phyloP scores from a whole-genome alignment of 257 asterid genomes.

The Nicotiana tabacum region DNA sequence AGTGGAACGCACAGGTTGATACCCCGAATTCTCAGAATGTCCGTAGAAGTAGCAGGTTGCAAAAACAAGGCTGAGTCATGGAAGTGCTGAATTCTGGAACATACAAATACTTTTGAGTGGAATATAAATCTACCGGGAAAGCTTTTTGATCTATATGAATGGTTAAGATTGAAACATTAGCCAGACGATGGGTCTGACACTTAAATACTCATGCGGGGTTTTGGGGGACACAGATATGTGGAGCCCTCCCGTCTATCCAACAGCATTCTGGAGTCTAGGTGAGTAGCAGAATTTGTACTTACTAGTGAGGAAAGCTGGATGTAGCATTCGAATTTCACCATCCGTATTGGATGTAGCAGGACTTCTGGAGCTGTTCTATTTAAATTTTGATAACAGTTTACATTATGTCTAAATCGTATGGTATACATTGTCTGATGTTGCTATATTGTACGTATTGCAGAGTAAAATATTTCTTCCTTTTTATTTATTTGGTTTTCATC shows the following conservation, averaged over 20 bases:
- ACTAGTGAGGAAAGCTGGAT: neutral
- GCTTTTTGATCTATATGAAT: neutral
- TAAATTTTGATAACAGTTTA: neutral
- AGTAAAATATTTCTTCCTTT: neutral
- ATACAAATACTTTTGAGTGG: neutral
- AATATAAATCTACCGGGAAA: neutral
- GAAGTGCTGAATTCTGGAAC: neutral
- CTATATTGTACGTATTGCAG: neutral
- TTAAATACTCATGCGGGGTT: neutral
- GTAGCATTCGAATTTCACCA: neutral
- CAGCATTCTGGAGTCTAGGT: neutral
- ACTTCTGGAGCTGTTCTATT: neutral
- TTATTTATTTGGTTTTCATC: neutral
- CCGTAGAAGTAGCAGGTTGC: constrained; percentile 30
- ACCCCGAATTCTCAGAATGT: constrained; percentile 18
- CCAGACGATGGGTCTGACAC: neutral
- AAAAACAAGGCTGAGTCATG: constrained; percentile 12
- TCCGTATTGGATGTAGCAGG: neutral
- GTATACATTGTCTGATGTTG: neutral
- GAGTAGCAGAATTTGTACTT: neutral
- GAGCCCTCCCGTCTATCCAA: neutral
- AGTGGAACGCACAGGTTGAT: constrained; percentile 18
- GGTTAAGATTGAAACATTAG: neutral
- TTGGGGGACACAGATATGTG: neutral
- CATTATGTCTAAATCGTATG: neutral